Conservation (phyloP, 805 yeast genomes). For the Pichia pseudocactophila region DNA sequence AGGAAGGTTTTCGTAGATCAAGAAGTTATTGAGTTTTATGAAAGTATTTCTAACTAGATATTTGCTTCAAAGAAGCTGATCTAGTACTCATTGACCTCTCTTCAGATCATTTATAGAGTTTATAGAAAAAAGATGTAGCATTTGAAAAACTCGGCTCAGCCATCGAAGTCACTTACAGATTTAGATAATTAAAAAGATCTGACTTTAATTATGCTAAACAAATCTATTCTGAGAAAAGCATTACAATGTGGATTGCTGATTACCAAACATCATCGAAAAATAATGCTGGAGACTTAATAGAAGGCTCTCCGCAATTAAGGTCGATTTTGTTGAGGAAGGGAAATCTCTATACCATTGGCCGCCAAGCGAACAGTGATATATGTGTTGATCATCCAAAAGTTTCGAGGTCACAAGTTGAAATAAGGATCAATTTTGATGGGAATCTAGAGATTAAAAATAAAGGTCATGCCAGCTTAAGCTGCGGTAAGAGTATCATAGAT, state of each 20-base stretch:
- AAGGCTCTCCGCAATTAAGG: neutral
- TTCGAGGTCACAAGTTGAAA: slow-evolving; percentile 3
- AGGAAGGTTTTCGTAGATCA: slow-evolving; percentile 48
- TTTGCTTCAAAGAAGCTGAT: neutral
- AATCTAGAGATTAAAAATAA: neutral
- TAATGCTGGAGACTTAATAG: too few relatives aligned
- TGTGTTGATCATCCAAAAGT: slow-evolving; percentile 2
- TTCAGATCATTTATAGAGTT: neutral
- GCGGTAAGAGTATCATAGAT: neutral
- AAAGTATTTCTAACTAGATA: slow-evolving; percentile 22
- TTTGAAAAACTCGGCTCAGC: too few relatives aligned
- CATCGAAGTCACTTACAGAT: too few relatives aligned
- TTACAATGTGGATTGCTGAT: slow-evolving; percentile 9
- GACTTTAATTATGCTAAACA: too few relatives aligned
- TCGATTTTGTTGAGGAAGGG: neutral
- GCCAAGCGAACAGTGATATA: slow-evolving; percentile 2
- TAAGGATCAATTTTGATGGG: neutral
- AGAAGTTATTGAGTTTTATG: slow-evolving; percentile 54
- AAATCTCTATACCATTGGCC: neutral
- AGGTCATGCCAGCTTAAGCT: neutral
- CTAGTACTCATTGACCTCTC: neutral
- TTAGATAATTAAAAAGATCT: too few relatives aligned
- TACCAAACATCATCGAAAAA: neutral
- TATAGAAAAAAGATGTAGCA: neutral
- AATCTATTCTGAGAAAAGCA: too few relatives aligned